These are phyloP conservation scores for Choiromyces venosus DNA, from an alignment of 495 filamentous ascomycete genomes.

Conservation along the genomic window DNA sequence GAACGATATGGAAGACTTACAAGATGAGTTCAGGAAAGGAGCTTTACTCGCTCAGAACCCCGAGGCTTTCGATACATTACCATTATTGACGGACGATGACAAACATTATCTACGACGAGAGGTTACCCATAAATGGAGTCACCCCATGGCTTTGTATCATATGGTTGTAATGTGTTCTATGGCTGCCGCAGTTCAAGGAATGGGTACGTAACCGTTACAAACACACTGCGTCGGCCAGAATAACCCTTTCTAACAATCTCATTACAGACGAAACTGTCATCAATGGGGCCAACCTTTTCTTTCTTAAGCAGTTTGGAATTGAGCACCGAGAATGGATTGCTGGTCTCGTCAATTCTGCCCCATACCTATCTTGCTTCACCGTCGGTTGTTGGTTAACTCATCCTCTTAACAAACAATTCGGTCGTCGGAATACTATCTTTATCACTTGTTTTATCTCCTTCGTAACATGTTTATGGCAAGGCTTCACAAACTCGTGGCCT, in stretches of 20 bases:
- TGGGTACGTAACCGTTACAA: slow-evolving; percentile 49
- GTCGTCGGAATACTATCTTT: slow-evolving; percentile 79
- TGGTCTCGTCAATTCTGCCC: slow-evolving; percentile 62
- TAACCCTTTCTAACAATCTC: slow-evolving; percentile 41
- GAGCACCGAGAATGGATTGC: slow-evolving; percentile 58
- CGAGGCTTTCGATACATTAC: slow-evolving; percentile 50
- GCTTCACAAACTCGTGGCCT: slow-evolving; percentile 63
- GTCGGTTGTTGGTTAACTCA: slow-evolving; percentile 78
- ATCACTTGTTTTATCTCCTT: slow-evolving; percentile 63
- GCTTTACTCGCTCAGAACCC: slow-evolving; percentile 64
- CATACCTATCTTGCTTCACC: slow-evolving; percentile 72
- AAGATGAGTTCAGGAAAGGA: slow-evolving; percentile 66
- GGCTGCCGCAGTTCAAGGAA: slow-evolving; percentile 63
- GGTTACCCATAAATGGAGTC: slow-evolving; percentile 64
- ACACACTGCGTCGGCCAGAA: background rate
- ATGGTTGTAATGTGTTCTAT: slow-evolving; percentile 60
- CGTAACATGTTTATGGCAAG: slow-evolving; percentile 70
- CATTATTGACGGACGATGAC: slow-evolving; percentile 55
- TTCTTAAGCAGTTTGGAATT: slow-evolving; percentile 63
- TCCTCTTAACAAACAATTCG: slow-evolving; percentile 61
- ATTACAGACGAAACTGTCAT: slow-evolving; percentile 69
- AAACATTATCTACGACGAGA: slow-evolving; percentile 57
- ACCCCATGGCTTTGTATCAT: slow-evolving; percentile 64
- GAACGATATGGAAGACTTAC: slow-evolving; percentile 55
- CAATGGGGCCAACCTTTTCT: slow-evolving; percentile 70